phyloP scores from a whole-genome alignment of 164 flowering plant genomes.

The Protea cynaroides region DNA sequence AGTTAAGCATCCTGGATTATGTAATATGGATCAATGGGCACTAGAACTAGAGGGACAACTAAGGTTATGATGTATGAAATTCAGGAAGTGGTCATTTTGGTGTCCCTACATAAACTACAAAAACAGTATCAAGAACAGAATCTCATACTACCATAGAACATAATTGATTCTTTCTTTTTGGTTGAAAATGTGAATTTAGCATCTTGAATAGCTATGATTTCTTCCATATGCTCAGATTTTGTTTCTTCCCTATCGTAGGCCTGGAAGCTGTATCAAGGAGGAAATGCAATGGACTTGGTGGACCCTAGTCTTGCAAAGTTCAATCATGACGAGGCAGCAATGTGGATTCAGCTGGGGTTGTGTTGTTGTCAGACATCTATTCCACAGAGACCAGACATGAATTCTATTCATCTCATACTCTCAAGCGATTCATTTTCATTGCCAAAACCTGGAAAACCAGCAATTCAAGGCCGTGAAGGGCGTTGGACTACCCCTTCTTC shows the following conservation, averaged over 20 bases:
- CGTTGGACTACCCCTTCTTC: slow-evolving; percentile 41
- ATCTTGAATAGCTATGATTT: neutral
- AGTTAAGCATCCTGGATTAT: too few species aligned
- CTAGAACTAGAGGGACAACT: too few species aligned
- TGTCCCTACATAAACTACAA: too few species aligned
- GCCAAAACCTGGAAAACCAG: slow-evolving; percentile 74
- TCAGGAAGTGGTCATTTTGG: too few species aligned
- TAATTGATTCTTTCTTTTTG: too few species aligned
- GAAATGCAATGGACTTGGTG: slow-evolving; percentile 43
- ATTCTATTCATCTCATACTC: slow-evolving; percentile 58
- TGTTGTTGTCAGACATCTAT: slow-evolving; percentile 65
- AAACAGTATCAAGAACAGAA: too few species aligned
- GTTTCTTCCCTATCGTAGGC: slow-evolving; percentile 28
- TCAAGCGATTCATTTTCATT: slow-evolving; percentile 60
- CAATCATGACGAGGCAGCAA: slow-evolving; percentile 42
- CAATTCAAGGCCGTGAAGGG: slow-evolving; percentile 57
- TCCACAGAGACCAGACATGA: slow-evolving; percentile 69
- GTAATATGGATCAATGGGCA: too few species aligned
- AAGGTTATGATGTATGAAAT: too few species aligned
- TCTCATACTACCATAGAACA: too few species aligned
- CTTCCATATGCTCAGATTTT: neutral
- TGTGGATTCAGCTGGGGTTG: slow-evolving; percentile 74
- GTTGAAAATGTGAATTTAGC: too few species aligned
- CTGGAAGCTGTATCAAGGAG: slow-evolving; percentile 53
- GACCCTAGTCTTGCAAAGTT: slow-evolving; percentile 43